Evolutionary conservation across 345 rosid genomes (phyloP), one percentile per base, ranked within the genome.

Genomic region (Eucalyptus regnans): DNA sequence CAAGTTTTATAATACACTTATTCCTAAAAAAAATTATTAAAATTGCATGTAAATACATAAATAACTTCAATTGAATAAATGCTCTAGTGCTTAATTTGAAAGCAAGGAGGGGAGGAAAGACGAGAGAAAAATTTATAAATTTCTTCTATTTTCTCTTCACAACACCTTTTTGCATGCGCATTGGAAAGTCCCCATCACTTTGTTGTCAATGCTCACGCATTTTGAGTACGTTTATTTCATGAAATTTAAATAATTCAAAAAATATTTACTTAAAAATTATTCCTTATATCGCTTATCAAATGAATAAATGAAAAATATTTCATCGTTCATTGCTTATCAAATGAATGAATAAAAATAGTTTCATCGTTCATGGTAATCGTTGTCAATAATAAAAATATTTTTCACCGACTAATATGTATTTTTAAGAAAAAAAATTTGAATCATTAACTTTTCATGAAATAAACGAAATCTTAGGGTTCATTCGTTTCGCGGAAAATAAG

Each of bases 191-290:
- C 13, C 81, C 7, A 18, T 23, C 83, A 76, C 27, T 20, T 41
- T 10, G 48, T 10, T 22, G 48, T 76, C 48, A 0, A 41, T 22
- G 7, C 48, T 76, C 20, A 41, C 0, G 4, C 84, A 41, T 41
- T 10, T 76, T 44, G 43, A 29, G 16, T 27, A 13, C 0, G 8
- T 62, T 62, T 6, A 29, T 62, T 62, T 62, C 8, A 6, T 0
- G 0, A 0, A 62, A 62, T 12, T 27, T 6, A 27, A 29, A 27
- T 27, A 3, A 27, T 12, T 60, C 0, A 0, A 60, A 12, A 11
- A 5, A 0, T 3, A 0, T 29, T 62, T 6, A 27, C 31, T 6
- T 12, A 27, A 5, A 29, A 62, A 1, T 62, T 62, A 27, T 0
- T 27, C 2, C 31, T 62, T 62, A 12, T 29, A 29, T 29, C 2